phyloP scores from a whole-genome alignment of 345 rosid species.

The Pugionium dolabratum region DNA sequence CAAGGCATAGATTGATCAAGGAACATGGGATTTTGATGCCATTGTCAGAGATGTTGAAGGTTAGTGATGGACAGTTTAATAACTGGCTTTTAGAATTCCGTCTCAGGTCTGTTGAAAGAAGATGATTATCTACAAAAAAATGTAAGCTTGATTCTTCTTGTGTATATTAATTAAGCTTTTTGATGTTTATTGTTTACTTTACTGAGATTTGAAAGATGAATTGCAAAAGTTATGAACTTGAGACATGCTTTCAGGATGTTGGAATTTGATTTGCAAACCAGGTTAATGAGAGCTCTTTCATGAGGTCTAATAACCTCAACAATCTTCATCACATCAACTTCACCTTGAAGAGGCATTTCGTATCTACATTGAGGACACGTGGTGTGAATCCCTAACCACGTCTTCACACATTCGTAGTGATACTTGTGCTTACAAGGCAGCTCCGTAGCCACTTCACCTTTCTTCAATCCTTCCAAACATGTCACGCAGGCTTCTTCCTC shows the following conservation, averaged over 20 bases:
- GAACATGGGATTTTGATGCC: constrained; percentile 60
- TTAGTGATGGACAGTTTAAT: constrained; percentile 77
- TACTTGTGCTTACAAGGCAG: too few relatives aligned
- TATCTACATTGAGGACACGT: too few relatives aligned
- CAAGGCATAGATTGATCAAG: constrained; percentile 64
- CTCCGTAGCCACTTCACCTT: too few relatives aligned
- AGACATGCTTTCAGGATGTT: not conserved
- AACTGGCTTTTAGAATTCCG: constrained; percentile 59
- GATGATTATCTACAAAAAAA: constrained; percentile 20
- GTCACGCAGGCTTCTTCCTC: too few relatives aligned
- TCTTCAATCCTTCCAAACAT: too few relatives aligned
- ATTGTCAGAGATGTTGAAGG: constrained; percentile 69
- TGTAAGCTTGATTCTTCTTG: constrained; percentile 21
- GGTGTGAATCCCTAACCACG: too few relatives aligned
- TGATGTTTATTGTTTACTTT: not conserved
- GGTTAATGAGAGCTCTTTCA: too few relatives aligned
- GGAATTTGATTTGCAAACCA: too few relatives aligned
- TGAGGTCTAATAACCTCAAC: too few relatives aligned
- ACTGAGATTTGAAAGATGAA: constrained; percentile 17
- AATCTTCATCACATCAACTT: too few relatives aligned
- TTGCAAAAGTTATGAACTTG: constrained; percentile 13
- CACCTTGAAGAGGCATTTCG: too few relatives aligned
- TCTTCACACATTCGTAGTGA: too few relatives aligned
- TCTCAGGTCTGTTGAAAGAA: constrained; percentile 41
- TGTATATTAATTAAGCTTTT: not conserved